phyloP scores from a whole-genome alignment of 2,329 filamentous ascomycete species.

The Nannizzia gypsea region DNA sequence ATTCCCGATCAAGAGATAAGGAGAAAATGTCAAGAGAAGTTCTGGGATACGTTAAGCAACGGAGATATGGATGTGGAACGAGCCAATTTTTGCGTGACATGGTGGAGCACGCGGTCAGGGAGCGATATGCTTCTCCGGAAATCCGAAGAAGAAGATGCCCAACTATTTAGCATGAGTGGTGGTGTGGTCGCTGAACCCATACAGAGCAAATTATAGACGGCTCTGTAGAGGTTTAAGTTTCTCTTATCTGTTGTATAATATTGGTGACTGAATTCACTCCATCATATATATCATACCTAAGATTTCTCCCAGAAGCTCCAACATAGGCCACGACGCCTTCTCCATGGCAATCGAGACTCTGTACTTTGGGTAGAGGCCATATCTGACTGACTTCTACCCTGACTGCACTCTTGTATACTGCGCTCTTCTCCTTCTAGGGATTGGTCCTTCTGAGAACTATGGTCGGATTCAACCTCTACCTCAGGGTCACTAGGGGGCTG shows the following conservation, averaged over 20 bases:
- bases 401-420: neutral
- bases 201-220: neutral
- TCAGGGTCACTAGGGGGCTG: neutral
- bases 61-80: slow-evolving; percentile 85
- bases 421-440: neutral
- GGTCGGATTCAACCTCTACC: neutral
- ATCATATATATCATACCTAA: neutral
- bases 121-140: slow-evolving; percentile 33
- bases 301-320: neutral
- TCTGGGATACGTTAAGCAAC: slow-evolving; percentile 66
- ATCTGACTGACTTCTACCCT: neutral
- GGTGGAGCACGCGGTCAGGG: slow-evolving; percentile 65
- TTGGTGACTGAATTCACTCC: neutral
- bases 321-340: neutral
- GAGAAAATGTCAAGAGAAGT: slow-evolving; percentile 54
- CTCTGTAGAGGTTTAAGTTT: neutral
- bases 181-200: neutral
- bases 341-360: neutral
- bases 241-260: neutral
- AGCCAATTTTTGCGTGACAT: slow-evolving; percentile 64
- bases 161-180: neutral
- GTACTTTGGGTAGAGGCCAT: neutral
- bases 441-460: neutral
- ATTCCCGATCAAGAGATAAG: slow-evolving; percentile 53
- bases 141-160: neutral